Conservation (phyloP, 2,329 filamentous ascomycete genomes). For the Talaromyces sp. region DNA sequence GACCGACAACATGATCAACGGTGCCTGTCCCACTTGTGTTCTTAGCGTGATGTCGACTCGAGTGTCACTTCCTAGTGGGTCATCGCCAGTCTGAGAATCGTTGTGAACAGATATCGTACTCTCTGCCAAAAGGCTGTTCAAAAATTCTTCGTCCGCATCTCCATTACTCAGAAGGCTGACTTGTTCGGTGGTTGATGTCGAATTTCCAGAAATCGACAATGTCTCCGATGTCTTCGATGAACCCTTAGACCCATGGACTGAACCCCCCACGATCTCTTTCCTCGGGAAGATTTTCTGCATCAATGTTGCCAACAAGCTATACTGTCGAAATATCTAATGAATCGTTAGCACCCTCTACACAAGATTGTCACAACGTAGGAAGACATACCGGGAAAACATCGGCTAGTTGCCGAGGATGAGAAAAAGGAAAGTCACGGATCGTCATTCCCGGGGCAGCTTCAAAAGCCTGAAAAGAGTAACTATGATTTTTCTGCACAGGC, state of each 20-base stretch:
- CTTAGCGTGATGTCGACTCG: conserved; percentile 37
- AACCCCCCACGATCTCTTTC: neutral
- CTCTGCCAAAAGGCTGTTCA: conserved; percentile 47
- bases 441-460: conserved; percentile 38
- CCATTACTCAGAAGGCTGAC: conserved; percentile 37
- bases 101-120: neutral
- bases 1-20: conserved; percentile 33
- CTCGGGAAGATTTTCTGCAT: conserved; percentile 32
- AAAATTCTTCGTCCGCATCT: conserved; percentile 46
- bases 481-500: conserved; percentile 31
- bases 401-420: conserved; percentile 42
- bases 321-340: conserved; percentile 40
- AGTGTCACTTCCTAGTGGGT: conserved; percentile 20
- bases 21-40: conserved; percentile 35
- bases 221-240: conserved; percentile 10
- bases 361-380: neutral
- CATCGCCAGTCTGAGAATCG: neutral
- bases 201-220: conserved; percentile 12
- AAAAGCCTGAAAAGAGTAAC: conserved; percentile 41
- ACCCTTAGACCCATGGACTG: conserved; percentile 4
- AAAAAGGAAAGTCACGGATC: conserved; percentile 40
- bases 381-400: conserved; percentile 39
- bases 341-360: neutral
- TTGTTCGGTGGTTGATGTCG: conserved; percentile 17
- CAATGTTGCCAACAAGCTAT: conserved; percentile 38